Evolutionary conservation across 2,329 filamentous ascomycete species (phyloP), one percentile per base, ranked within the genome.

Genomic region (Basipetospora sp.): DNA sequence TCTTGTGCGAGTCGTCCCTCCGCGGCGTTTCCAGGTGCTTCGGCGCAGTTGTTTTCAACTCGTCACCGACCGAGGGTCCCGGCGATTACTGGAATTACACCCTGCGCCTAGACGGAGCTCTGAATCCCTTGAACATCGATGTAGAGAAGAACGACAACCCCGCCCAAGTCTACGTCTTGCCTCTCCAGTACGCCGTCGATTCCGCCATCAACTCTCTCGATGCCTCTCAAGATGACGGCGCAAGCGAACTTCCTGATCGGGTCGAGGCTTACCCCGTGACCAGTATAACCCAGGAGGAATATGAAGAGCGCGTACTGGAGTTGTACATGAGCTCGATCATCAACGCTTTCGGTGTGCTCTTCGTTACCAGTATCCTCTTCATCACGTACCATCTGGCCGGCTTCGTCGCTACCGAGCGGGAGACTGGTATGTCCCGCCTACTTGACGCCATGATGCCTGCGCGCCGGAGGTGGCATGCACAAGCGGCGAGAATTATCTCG

Each of bases 371-470:
- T 15, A 69, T 90, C 39, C 76, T 90, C 32, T 84, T 83, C 39
- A 71, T 94, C 18, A 79, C 78, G 27, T 94, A 94, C 53, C 86
- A 94, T 50, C 64, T 93, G 40, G 83, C 84, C 0, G 87, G 87
- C 8, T 76, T 87, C 48, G 78, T 93, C 53, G 86, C 87, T 6
- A 75, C 77, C 2, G 87, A 94, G 58, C 68, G 87, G 40, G 87
- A 94, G 60, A 65, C 76, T 13, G 87, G 86, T 41, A 90, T 94
- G 71, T 83, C 83, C 4, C 82, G 86, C 44, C 65, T 94, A 19
- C 74, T 94, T 31, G 87, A 94, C 56, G 80, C 84, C 39, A 94
- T 93, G 84, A 87, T 90, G 66, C 80, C 83, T 1, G 82, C 82
- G 39, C 67, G 69, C 39, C 68, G 68, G 34, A 64, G 72, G 31